A percentile compares a stretch with the other conserved stretches of the same genome.
Conservation (phyloP, 2,329 filamentous ascomycete species). For the Macrophomina phaseolina region DNA sequence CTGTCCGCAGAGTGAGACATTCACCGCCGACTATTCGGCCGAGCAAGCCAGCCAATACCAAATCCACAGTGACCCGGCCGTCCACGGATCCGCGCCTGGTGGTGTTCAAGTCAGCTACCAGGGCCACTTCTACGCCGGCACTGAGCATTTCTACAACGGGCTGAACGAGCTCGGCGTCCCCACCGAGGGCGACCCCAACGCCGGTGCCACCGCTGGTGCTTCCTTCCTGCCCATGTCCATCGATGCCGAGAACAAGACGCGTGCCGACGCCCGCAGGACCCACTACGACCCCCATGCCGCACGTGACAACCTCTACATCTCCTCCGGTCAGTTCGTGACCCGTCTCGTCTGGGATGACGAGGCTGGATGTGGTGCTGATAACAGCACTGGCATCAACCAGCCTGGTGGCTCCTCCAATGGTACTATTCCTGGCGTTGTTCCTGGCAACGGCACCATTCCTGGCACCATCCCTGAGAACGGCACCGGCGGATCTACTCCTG, state of each 20-base stretch:
- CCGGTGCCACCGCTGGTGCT: conserved; percentile 10
- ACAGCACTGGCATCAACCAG: not conserved
- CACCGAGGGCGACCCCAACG: conserved; percentile 12
- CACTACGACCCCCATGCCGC: conserved; percentile 39
- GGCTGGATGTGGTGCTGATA: not conserved
- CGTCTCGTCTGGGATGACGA: conserved; percentile 17
- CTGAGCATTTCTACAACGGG: conserved; percentile 34
- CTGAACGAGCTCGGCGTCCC: conserved; percentile 23
- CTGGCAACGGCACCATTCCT: not conserved
- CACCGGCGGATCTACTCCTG: not conserved
- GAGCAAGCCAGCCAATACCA: conserved; percentile 34
- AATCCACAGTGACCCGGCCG: conserved; percentile 34
- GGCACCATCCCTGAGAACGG: not conserved
- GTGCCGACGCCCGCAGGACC: conserved; percentile 37
- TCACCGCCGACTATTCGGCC: conserved; percentile 31
- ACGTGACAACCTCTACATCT: conserved; percentile 35
- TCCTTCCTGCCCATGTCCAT: conserved; percentile 35
- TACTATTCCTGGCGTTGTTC: not conserved
- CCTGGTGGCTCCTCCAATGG: not conserved
- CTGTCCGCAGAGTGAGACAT: conserved; percentile 34
- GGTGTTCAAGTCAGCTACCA: conserved; percentile 36
- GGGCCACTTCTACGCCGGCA: conserved; percentile 33
- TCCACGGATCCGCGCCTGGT: conserved; percentile 33
- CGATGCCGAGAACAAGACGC: conserved; percentile 35
- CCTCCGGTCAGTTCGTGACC: conserved; percentile 23